phyloP scores from a whole-genome alignment of 139 green algal genomes.

The Picochlorum sp. region DNA sequence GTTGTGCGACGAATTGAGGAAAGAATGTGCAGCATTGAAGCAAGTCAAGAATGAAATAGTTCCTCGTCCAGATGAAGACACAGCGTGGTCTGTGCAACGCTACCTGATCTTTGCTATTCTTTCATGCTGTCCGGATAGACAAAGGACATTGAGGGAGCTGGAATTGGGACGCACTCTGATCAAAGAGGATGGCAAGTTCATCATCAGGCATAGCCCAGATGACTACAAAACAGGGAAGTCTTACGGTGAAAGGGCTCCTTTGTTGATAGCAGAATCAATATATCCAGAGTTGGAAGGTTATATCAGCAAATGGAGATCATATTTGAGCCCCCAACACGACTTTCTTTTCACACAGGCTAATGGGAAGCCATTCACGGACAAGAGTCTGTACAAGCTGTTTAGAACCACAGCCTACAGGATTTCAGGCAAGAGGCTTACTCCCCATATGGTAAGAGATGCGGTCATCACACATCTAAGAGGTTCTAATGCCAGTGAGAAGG shows the following conservation, averaged over 20 bases:
- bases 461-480: slow-evolving; percentile 39
- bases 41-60: not conserved
- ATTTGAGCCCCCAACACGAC: slow-evolving; percentile 26
- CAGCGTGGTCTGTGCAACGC: slow-evolving; percentile 30
- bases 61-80: not conserved
- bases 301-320: slow-evolving; percentile 29
- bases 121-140: slow-evolving; percentile 53
- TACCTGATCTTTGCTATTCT: slow-evolving; percentile 68
- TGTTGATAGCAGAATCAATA: slow-evolving; percentile 37
- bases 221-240: slow-evolving; percentile 63
- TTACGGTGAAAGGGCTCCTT: slow-evolving; percentile 49
- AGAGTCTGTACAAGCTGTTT: slow-evolving; percentile 35
- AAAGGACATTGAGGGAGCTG: slow-evolving; percentile 64
- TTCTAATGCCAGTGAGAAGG: slow-evolving; percentile 29
- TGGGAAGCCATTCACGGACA: slow-evolving; percentile 26
- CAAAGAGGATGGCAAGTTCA: slow-evolving; percentile 32
- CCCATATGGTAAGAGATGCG: slow-evolving; percentile 56
- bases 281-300: slow-evolving; percentile 53
- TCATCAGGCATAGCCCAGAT: slow-evolving; percentile 36
- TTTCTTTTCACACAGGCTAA: slow-evolving; percentile 34
- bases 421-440: slow-evolving; percentile 42
- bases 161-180: slow-evolving; percentile 47
- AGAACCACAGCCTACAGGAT: slow-evolving; percentile 16
- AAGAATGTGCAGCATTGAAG: not conserved
- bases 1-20: not conserved